Base-by-base conservation (phyloP, 78 protist species). In the Cyanophora paradoxa region DNA sequence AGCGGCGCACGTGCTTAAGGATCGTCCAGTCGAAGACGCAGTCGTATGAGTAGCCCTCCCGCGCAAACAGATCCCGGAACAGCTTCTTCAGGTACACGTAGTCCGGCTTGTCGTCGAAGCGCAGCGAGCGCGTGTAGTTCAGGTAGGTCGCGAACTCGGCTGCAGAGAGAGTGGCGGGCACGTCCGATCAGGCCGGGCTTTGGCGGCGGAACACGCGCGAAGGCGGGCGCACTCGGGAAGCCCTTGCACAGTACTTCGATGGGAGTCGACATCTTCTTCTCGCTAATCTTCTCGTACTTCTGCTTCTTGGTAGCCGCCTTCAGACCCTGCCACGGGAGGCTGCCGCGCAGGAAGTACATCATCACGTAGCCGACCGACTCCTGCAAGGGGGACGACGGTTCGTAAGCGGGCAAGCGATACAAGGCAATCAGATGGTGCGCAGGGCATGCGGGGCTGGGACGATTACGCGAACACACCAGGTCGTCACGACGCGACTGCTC, bases 241-340 rank as follows among this genome's bases (percentile, higher is more conserved):
- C 65, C 93, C n/a, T 86, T 77, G 84, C 96, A 92, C 22, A 94
- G 82, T 6, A 64, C 76, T 75, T 89, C 94, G 28, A 92, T 83
- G 11, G 85, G 79, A 14, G 95, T 91, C 36, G 85, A 48, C 72
- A 87, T 85, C 77, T 96, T 96, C 67, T 85, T 86, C 82, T 92
- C 95, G 22, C 76, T 68, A 63, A 96, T 94, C 77, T 73, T 82
- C 70, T 90, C 96, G 81, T 96, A 94, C 76, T 96, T 96, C 48
- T 93, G 93, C 63, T 90, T 56, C 86, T 93, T 92, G 28, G 90
- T 93, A 46, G 71, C 81, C 11, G 97, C 98, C 57, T 82, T 77
- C 58, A 94, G 79, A 4, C 96, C 95, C 69, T 97, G 99, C 99
- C 99, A 97, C 62, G 99, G 99, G 41, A 97, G 81, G 34, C 70